Evolutionary conservation across 2,329 filamentous ascomycete species (phyloP).

Genomic region (Biscogniauxia marginata): DNA sequence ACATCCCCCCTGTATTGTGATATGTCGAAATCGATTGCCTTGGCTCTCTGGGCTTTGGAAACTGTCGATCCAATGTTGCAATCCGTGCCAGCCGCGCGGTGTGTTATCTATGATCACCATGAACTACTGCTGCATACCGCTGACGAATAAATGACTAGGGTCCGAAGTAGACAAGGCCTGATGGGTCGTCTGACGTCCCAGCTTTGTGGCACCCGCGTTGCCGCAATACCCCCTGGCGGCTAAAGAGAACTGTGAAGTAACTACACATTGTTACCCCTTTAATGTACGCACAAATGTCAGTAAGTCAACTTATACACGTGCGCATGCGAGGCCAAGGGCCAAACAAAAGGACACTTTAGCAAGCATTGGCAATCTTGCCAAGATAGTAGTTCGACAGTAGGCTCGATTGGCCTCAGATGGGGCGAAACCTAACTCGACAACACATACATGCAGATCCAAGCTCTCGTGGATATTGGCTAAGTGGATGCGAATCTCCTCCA

Average conservation of each 20-base stretch:
- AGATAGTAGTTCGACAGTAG: not conserved
- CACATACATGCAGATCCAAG: not conserved
- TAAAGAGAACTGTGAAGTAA: not conserved
- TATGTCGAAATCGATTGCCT: not conserved
- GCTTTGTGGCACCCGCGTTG: not conserved
- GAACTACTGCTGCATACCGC: not conserved
- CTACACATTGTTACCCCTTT: not conserved
- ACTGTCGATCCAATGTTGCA: not conserved
- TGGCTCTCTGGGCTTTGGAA: not conserved
- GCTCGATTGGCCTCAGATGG: not conserved
- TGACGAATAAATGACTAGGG: conserved; percentile 1
- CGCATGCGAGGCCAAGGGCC: not conserved
- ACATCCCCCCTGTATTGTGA: no score
- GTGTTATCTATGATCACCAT: not conserved
- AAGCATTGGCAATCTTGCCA: not conserved
- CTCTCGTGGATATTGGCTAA: not conserved
- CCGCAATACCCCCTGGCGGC: not conserved
- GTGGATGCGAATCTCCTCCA: not conserved
- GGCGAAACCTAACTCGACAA: not conserved
- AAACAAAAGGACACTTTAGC: not conserved
- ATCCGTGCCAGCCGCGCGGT: not conserved
- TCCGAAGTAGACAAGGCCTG: not conserved
- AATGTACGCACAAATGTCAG: not conserved
- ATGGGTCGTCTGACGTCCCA: not conserved
- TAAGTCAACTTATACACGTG: not conserved